Base-by-base conservation (phyloP, 2,329 filamentous ascomycete genomes). In the Paramyrothecium sp. region DNA sequence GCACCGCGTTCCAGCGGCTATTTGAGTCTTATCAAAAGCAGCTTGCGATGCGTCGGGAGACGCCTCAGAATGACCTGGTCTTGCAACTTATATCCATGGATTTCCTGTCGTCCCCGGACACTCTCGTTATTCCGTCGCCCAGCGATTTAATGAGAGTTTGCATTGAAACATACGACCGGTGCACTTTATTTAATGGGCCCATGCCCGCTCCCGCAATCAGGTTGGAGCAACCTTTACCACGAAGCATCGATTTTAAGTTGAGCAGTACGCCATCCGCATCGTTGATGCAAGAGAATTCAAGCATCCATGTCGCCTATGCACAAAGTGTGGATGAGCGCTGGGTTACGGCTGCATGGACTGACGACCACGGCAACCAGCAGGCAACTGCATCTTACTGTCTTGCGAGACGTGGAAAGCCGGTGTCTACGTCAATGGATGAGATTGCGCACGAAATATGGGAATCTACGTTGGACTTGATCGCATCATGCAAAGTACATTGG, bases 341-440 rank as follows among this genome's bases (percentile, higher is more conserved):
- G 92, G 76, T 95, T 41, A 89, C 88, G 13, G 89, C 86, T 7
- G 89, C 89, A 1, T 96, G 91, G 91, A 91, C 88, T 1, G 90
- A 96, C 67, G 91, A 87, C 63, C 83, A 84, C 23, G 91, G 91
- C 2, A 85, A 84, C 58, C 85, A 89, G 59, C 89, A 93, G 69
- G 85, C 87, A 62, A 90, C 83, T 17, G 83, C 87, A 1, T 89
- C 89, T 0, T 94, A 92, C 71, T 91, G 89, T 64, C 75, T 94
- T 49, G 78, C 85, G 17, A 78, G 87, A 59, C 81, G 85, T 72
- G 78, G 82, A 63, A 77, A 81, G 55, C 69, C 77, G 2, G 67
- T 82, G 3, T 76, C 81, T 8, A 81, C 78, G 16, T 67, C 76
- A 2, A 84, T 92, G 60, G 77, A 77, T 16, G 85, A 90, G 21